These are phyloP conservation scores for Chondrus crispus DNA, from an alignment of 23 red algal species.

Conservation along the genomic window DNA sequence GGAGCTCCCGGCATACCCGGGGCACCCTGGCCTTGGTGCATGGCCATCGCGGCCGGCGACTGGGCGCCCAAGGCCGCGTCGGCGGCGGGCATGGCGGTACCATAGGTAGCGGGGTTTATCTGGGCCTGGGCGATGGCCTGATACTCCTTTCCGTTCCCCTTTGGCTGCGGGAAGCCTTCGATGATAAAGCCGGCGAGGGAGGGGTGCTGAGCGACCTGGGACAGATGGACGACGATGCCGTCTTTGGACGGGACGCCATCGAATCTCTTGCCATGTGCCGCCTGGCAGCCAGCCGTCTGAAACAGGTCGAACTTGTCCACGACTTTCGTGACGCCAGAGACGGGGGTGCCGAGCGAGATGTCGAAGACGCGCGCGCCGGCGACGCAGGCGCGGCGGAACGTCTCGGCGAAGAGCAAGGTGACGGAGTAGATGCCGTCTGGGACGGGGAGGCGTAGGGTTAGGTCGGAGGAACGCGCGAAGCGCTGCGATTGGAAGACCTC, in stretches of 20 bases:
- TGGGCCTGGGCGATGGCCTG: slow-evolving; percentile 37
- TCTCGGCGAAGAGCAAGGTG: slow-evolving; percentile 71
- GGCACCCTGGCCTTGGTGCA: no score
- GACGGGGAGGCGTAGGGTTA: slow-evolving; percentile 65
- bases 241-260: slow-evolving; percentile 69
- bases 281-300: slow-evolving; percentile 40
- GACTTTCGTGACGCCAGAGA: slow-evolving; percentile 37
- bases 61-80: neutral
- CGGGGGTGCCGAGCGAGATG: slow-evolving; percentile 65
- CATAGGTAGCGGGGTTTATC: neutral
- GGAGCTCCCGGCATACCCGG: no score
- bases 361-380: slow-evolving; percentile 70
- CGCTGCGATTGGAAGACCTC: slow-evolving; percentile 71
- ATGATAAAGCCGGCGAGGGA: slow-evolving; percentile 62
- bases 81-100: neutral
- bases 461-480: slow-evolving; percentile 50
- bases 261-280: slow-evolving; percentile 62
- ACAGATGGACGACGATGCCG: slow-evolving; percentile 58
- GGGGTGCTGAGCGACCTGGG: slow-evolving; percentile 48
- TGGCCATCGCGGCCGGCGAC: neutral
- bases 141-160: slow-evolving; percentile 40
- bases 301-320: slow-evolving; percentile 64
- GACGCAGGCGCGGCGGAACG: slow-evolving; percentile 50
- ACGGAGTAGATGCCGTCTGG: slow-evolving; percentile 73
- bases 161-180: slow-evolving; percentile 59